A percentile compares a stretch with the other conserved stretches of the same genome.
Evolutionary conservation across 2,329 filamentous ascomycete genomes (phyloP).

Genomic region (Xylariaceae sp.): DNA sequence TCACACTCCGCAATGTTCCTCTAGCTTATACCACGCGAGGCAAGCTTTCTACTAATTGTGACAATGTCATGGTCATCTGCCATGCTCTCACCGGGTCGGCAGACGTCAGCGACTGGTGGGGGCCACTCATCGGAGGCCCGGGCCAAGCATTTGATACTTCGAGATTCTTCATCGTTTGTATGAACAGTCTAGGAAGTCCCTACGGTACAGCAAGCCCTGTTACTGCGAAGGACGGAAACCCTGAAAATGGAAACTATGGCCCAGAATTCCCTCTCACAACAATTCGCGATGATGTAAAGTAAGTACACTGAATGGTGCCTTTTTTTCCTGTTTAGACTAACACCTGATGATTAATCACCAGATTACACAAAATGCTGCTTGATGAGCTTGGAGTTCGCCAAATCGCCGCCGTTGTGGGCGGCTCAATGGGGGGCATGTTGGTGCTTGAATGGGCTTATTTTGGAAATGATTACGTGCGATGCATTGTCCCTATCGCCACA

Average conservation of each 20-base stretch:
- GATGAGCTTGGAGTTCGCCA: constrained; percentile 77
- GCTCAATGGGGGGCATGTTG: constrained; percentile 85
- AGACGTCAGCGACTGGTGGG: constrained; percentile 87
- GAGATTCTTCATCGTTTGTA: constrained; percentile 79
- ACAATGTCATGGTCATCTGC: constrained; percentile 74
- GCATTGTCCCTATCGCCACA: constrained; percentile 78
- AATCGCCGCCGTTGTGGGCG: constrained; percentile 74
- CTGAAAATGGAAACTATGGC: constrained; percentile 72
- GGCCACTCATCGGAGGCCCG: constrained; percentile 71
- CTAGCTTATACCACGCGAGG: constrained; percentile 65
- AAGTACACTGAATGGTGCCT: constrained; percentile 33
- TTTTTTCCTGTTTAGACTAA: constrained; percentile 18
- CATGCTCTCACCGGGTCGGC: constrained; percentile 83
- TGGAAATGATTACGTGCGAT: constrained; percentile 78
- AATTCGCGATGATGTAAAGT: constrained; percentile 93
- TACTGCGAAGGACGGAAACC: constrained; percentile 80
- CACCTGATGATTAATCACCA: constrained; percentile 31
- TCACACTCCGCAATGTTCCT: constrained; percentile 71
- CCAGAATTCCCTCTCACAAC: constrained; percentile 96
- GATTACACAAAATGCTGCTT: constrained; percentile 73
- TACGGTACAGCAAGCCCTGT: constrained; percentile 86
- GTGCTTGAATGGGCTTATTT: constrained; percentile 91
- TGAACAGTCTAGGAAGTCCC: constrained; percentile 81
- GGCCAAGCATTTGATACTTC: constrained; percentile 78
- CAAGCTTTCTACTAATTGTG: constrained; percentile 52